A percentile compares a stretch with the other conserved stretches of the same genome.
Evolutionary conservation across 257 asterid species (phyloP).

Genomic region (Plantago elongata): DNA sequence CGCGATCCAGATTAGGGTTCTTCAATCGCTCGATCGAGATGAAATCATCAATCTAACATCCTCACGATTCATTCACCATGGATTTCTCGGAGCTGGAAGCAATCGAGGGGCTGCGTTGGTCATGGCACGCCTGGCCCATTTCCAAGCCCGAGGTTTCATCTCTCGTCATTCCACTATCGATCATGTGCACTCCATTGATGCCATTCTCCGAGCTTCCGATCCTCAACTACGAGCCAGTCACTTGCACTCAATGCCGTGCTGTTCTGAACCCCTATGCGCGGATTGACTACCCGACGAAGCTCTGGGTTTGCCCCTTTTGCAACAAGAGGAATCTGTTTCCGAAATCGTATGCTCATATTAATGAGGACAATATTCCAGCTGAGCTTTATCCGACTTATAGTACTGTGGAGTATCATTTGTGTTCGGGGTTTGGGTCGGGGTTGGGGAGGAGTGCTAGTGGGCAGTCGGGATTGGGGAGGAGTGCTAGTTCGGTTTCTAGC

Average conservation of each 20-base stretch:
- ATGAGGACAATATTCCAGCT: constrained; percentile 78
- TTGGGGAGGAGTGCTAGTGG: constrained; percentile 31
- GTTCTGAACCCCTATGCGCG: constrained; percentile 85
- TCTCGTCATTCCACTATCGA: constrained; percentile 71
- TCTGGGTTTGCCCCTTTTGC: constrained; percentile 87
- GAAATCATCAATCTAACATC: constrained; percentile 21
- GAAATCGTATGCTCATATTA: constrained; percentile 50
- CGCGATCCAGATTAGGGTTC: constrained; percentile 18
- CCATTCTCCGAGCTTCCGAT: constrained; percentile 73
- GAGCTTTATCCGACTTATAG: constrained; percentile 96
- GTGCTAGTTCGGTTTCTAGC: constrained; percentile 43
- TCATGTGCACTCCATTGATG: constrained; percentile 77
- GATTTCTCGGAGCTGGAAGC: constrained; percentile 93
- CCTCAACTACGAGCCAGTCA: constrained; percentile 66
- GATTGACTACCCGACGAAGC: constrained; percentile 59
- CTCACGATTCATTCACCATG: constrained; percentile 31
- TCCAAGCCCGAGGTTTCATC: constrained; percentile 58
- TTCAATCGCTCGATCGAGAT: constrained; percentile 16
- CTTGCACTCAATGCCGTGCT: constrained; percentile 68
- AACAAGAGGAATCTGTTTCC: constrained; percentile 65
- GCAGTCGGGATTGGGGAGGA: constrained; percentile 38
- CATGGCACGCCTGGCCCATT: constrained; percentile 95
- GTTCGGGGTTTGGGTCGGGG: constrained; percentile 27
- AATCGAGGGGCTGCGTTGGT: constrained; percentile 94
- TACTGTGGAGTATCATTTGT: constrained; percentile 76